Percentiles rank a stretch among this genome's conserved stretches.
Evolutionary conservation across 1,139 yeast genomes (phyloP).

Genomic region (Diutina catenulata): DNA sequence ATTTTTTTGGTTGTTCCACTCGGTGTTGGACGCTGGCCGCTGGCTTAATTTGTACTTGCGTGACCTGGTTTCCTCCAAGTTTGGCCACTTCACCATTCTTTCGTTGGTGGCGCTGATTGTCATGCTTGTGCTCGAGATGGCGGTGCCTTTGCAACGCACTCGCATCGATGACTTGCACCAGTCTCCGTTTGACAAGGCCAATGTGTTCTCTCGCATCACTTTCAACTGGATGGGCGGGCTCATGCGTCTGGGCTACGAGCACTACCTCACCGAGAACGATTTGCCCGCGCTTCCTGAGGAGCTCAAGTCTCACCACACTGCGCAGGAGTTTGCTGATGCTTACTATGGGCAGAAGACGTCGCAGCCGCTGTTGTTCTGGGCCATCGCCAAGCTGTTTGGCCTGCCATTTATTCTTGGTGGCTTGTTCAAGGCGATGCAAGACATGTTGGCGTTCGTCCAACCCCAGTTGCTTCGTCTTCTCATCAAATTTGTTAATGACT

Average conservation of each 20-base stretch:
- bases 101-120: slow-evolving; percentile 37
- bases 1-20: slow-evolving; percentile 62
- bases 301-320: slow-evolving; percentile 41
- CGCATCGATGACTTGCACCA: not conserved
- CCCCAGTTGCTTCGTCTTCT: slow-evolving; percentile 73
- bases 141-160: not conserved
- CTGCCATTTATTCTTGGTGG: slow-evolving; percentile 59
- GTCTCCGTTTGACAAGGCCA: slow-evolving; percentile 70
- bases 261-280: slow-evolving; percentile 64
- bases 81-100: slow-evolving; percentile 34
- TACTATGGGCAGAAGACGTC: slow-evolving; percentile 37
- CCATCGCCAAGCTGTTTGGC: slow-evolving; percentile 64
- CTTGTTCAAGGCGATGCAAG: slow-evolving; percentile 68
- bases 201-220: slow-evolving; percentile 66
- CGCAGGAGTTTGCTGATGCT: slow-evolving; percentile 37
- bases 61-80: slow-evolving; percentile 19
- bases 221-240: slow-evolving; percentile 90
- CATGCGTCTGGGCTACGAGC: slow-evolving; percentile 74
- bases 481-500: slow-evolving; percentile 76
- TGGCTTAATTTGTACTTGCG: slow-evolving; percentile 40
- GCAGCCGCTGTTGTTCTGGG: slow-evolving; percentile 54
- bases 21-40: slow-evolving; percentile 26
- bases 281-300: slow-evolving; percentile 69
- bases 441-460: slow-evolving; percentile 72
- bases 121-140: slow-evolving; percentile 38